Evolutionary conservation across 352 stramenopile genomes (phyloP), one percentile per base, ranked within the genome.

Genomic region (Globisporangium perplexum): DNA sequence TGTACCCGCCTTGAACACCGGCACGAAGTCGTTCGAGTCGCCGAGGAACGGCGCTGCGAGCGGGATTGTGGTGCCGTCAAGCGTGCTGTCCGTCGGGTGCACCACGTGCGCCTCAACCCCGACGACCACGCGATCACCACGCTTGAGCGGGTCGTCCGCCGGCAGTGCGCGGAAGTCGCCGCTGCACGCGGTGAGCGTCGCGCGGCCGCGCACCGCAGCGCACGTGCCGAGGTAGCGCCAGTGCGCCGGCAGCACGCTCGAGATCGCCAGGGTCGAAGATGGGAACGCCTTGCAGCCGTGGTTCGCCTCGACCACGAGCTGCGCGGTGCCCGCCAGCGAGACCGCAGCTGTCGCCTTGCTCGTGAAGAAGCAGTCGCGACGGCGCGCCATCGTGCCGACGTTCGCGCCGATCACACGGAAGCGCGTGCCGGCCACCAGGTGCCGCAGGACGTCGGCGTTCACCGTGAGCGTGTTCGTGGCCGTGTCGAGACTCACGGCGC

Each of bases 101-200:
- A 97, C 74, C 14, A 49, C 64, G 59, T 96, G 82, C 1, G 69
- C 46, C 60, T 96, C 86, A 7, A 64, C 61, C 33, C 89, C 87
- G 4, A 98, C 75, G 0, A 90, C 61, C 6, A 98, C 69, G 18
- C 62, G 57, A 55, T 97, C 88, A 11, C 90, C 88, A 36, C 88
- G 78, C 41, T 81, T 64, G 3, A 96, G 57, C 12, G 73, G 70
- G 35, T 65, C 65, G 38, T 77, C 70, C 0, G 57, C 30, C 11
- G 69, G 71, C 0, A 71, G 22, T 3, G 24, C 23, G 0, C 58
- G 52, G 11, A 91, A 81, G 35, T 81, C 67, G 7, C 42, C 53
- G 50, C 60, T 86, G 43, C 80, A 90, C 1, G 59, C 54, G 0
- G 64, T 77, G 10, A 93, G 62, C 1, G 46, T 49, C 2, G 26